Base-by-base conservation (phyloP, 192 early-diverging fungal species). In the Mortierella antarctica region DNA sequence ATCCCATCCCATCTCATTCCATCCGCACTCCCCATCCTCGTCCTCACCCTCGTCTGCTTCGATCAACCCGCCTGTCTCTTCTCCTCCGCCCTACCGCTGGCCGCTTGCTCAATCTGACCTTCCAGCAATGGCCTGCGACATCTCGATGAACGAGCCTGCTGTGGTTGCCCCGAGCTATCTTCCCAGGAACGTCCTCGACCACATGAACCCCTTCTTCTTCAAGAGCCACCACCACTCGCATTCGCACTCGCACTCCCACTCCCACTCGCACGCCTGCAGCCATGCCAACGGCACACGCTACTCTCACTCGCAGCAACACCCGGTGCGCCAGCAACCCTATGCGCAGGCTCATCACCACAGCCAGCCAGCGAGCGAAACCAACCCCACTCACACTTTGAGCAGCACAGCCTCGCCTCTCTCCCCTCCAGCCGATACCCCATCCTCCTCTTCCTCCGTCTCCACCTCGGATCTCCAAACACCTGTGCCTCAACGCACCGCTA, bases 201-300 rank as follows among this genome's bases (percentile, higher is more conserved):
- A 79, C 76, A 71, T 79, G 62, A 79, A 49, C 52, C 76, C 76
- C 9, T 79, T 62, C 69, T 79, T 71, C 65, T 71, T 67, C 64
- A 79, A 79, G 40, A 47, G 50, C 20, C 68, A 71, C 45, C 55
- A 57, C 0, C 70, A 73, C 62, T 45, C 21, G 21, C 59, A 61
- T 44, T 47, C 46, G 39, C 69, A 71, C 31, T 21, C 47, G 17
- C 62, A 64, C 40, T 41, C 21, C 18, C 59, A 71, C 31, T 14
- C 51, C 14, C 64, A 79, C 39, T 41, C 40, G 6, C 68, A 71
- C 17, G 42, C n/a, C 42, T 49, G 62, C 51, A 50, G 46, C 14
- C 58, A 72, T 56, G 18, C 7, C 21, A 60, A 72, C 18, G 9
- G 40, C 51, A 56, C 18, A 15, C 55, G 53, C 41, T 62, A 65